These are phyloP conservation scores for Cerioporus squamosus DNA, from an alignment of 1,284 basidiomycete genomes.

Conservation along the genomic window DNA sequence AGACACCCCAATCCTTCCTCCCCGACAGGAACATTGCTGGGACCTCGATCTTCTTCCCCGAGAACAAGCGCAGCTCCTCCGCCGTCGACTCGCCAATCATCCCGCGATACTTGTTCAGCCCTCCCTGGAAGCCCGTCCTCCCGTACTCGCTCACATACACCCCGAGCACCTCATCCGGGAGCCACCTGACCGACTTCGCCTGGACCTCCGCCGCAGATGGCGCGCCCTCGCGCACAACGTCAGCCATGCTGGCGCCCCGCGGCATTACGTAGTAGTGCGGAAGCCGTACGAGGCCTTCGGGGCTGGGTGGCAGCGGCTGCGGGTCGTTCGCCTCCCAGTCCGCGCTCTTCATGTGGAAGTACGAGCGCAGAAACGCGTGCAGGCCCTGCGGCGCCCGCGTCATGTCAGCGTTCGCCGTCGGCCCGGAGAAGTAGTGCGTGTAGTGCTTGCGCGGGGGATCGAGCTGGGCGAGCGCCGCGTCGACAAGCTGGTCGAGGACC, in stretches of 20 bases:
- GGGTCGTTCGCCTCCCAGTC: conserved; percentile 51
- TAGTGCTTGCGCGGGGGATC: conserved; percentile 64
- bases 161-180: conserved; percentile 50
- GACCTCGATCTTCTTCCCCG: conserved; percentile 46
- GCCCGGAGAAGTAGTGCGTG: conserved; percentile 51
- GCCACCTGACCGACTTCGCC: conserved; percentile 44
- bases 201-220: conserved; percentile 32
- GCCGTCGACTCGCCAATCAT: conserved; percentile 21
- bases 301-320: conserved; percentile 32
- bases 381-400: conserved; percentile 46
- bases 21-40: conserved; percentile 61
- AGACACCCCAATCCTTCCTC: conserved; percentile 60
- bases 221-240: conserved; percentile 41
- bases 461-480: conserved; percentile 42
- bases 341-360: conserved; percentile 64
- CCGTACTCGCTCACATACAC: conserved; percentile 55
- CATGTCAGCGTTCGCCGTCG: conserved; percentile 52
- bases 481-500: conserved; percentile 20
- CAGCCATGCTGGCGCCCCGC: conserved; percentile 53
- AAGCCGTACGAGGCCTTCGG: conserved; percentile 43
- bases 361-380: conserved; percentile 55
- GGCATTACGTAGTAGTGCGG: conserved; percentile 73
- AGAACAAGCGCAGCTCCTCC: conserved; percentile 27
- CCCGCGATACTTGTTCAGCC: conserved; percentile 57
- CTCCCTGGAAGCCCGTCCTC: conserved; percentile 65